Percentiles rank a stretch among this genome's conserved stretches.
Evolutionary conservation across 106 monocot genomes (phyloP).

Genomic region (Platanthera guangdongensis): DNA sequence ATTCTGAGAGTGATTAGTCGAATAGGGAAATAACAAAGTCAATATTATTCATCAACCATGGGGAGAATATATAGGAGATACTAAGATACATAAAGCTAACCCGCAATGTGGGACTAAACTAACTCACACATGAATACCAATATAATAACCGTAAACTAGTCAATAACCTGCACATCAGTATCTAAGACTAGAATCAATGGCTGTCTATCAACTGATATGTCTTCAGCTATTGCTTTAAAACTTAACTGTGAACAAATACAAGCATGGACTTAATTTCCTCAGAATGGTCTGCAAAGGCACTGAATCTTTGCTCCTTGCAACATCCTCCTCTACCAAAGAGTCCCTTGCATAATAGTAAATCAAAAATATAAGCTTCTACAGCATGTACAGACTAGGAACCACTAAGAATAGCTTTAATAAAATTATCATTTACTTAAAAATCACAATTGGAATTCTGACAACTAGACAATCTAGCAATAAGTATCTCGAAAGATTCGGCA

Average conservation of each 20-base stretch:
- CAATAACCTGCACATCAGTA: slow-evolving; percentile 48
- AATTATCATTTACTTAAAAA: slow-evolving; percentile 26
- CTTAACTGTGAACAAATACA: slow-evolving; percentile 11
- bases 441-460: slow-evolving; percentile 33
- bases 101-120: too few species aligned
- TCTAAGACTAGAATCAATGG: slow-evolving; percentile 73
- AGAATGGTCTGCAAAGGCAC: slow-evolving; percentile 27
- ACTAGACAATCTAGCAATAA: slow-evolving; percentile 22
- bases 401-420: slow-evolving; percentile 43
- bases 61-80: too few species aligned
- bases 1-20: slow-evolving; percentile 19
- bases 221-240: slow-evolving; percentile 19
- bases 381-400: slow-evolving; percentile 41
- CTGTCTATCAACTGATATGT: slow-evolving; percentile 35
- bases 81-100: too few species aligned
- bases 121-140: too few species aligned
- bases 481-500: slow-evolving; percentile 19
- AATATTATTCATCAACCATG: too few species aligned
- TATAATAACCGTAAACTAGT: too few species aligned
- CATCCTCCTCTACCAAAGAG: slow-evolving; percentile 61
- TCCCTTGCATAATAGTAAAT: slow-evolving; percentile 50
- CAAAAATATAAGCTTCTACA: slow-evolving; percentile 52
- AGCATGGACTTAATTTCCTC: slow-evolving; percentile 15
- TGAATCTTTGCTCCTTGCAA: slow-evolving; percentile 50
- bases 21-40: too few species aligned